Base-by-base conservation (phyloP, 306 rosid genomes). In the Neltuma alba region DNA sequence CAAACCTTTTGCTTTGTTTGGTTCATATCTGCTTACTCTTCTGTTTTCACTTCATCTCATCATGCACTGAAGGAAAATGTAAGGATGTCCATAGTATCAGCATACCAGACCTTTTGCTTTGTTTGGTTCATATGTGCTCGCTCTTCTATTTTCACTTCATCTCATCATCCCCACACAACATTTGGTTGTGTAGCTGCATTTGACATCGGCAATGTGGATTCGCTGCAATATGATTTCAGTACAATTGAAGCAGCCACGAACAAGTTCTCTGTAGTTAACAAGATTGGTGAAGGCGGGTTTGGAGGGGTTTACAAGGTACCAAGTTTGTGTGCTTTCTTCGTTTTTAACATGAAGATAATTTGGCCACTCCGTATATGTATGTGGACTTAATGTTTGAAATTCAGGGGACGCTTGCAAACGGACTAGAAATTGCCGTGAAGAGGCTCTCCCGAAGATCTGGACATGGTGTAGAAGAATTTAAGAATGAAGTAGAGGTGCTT, bases 211-310 rank as follows among this genome's bases (percentile, higher is more conserved):
- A 34, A 16, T 13, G 31, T 62, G 33, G 87, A 85, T 58, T 84
- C 87, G 6, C 75, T 86, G 78, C 89, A 86, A 83, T 83, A 85
- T 69, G 82, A 81, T 73, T 86, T 85, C 6, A n/a, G 30, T 30
- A 83, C 83, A 9, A 83, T 88, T 38, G 72, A 54, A 74, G 83
- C 76, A 0, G 91, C 94, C 38, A 90, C 90, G 7, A 36, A 72
- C 79, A 83, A 85, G 1, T 90, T 90, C 77, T 86, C 90, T 28
- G 80, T 25, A 2, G 86, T 70, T 8, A 82, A 83, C 25, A 85
- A 85, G 76, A 23, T 88, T 16, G 94, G 91, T 1, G 86, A 76
- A 76, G 93, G 93, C 52, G 91, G 91, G 57, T 86, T 86, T 74
- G 91, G 89, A 18, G 72, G 15, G 72, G 93, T 87, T 72, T 89